These are phyloP conservation scores for Fusarium concolor DNA, from an alignment of 2,329 filamentous ascomycete genomes.

Conservation along the genomic window DNA sequence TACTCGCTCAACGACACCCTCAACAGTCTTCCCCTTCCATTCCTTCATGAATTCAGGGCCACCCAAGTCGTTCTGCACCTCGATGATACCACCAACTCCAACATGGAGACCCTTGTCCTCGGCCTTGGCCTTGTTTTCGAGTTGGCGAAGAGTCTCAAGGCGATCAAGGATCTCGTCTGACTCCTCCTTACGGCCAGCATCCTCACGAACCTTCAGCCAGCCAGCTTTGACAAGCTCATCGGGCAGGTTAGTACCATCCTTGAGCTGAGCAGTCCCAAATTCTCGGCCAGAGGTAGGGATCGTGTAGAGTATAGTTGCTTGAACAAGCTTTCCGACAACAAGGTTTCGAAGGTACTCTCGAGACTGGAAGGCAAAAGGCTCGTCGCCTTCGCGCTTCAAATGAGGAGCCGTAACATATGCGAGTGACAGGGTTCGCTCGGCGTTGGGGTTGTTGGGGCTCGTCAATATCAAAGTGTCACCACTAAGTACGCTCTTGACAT, in stretches of 20 bases:
- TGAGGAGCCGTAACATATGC: slow-evolving; percentile 93
- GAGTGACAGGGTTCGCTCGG: slow-evolving; percentile 88
- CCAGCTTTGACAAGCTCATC: slow-evolving; percentile 88
- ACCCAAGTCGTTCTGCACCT: slow-evolving; percentile 83
- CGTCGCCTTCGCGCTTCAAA: slow-evolving; percentile 88
- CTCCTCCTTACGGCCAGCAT: slow-evolving; percentile 92
- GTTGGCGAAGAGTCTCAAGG: slow-evolving; percentile 79
- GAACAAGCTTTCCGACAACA: slow-evolving; percentile 85
- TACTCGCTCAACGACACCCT: slow-evolving; percentile 90
- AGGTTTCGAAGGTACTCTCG: slow-evolving; percentile 90
- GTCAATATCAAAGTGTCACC: slow-evolving; percentile 91
- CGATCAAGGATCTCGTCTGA: slow-evolving; percentile 77
- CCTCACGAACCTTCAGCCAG: slow-evolving; percentile 93
- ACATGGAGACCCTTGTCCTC: slow-evolving; percentile 87
- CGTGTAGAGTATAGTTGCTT: slow-evolving; percentile 87
- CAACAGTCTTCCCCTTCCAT: slow-evolving; percentile 86
- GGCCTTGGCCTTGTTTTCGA: slow-evolving; percentile 82
- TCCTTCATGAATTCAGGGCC: slow-evolving; percentile 83
- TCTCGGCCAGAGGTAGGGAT: slow-evolving; percentile 88
- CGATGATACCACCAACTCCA: slow-evolving; percentile 72
- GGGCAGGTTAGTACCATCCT: slow-evolving; percentile 80
- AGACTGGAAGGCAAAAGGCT: slow-evolving; percentile 93
- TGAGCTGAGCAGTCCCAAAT: slow-evolving; percentile 83
- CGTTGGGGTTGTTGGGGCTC: slow-evolving; percentile 81
- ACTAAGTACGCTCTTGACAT: slow-evolving; percentile 93